Conservation (phyloP, 2,329 filamentous ascomycete genomes). For the Sporothrix sp. region DNA sequence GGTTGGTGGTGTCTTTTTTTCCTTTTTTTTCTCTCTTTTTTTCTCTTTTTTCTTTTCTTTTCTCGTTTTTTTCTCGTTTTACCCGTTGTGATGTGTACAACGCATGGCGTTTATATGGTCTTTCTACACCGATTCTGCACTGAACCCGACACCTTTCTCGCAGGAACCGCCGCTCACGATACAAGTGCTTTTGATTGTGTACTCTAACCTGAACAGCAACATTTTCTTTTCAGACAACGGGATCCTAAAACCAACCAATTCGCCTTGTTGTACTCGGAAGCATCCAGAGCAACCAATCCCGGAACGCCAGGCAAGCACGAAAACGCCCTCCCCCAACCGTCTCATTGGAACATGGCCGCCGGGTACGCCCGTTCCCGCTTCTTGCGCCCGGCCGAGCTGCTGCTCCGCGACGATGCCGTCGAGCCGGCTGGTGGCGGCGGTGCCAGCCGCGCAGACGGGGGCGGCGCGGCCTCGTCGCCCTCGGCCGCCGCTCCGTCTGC, state of each 20-base stretch:
- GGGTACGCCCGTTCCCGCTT: conserved; percentile 54
- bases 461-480: not conserved
- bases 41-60: not conserved
- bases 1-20: not conserved
- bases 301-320: no score
- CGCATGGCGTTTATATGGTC: not conserved
- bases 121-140: no score
- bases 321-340: no score
- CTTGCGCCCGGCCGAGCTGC: conserved; percentile 39
- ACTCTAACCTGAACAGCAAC: no score
- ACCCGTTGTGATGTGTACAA: no score
- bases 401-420: conserved; percentile 32
- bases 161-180: no score
- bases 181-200: no score
- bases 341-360: conserved; percentile 43
- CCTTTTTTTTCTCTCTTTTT: not conserved
- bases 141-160: no score
- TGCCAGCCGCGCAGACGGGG: not conserved
- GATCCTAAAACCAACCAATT: no score
- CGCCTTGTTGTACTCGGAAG: no score
- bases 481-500: conserved; percentile 15
- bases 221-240: no score
- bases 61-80: not conserved
- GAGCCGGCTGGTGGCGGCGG: conserved; percentile 1
- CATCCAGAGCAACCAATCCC: no score